Evolutionary conservation across 108 stramenopile species (phyloP).

Genomic region (Poteriospumella lacustris): DNA sequence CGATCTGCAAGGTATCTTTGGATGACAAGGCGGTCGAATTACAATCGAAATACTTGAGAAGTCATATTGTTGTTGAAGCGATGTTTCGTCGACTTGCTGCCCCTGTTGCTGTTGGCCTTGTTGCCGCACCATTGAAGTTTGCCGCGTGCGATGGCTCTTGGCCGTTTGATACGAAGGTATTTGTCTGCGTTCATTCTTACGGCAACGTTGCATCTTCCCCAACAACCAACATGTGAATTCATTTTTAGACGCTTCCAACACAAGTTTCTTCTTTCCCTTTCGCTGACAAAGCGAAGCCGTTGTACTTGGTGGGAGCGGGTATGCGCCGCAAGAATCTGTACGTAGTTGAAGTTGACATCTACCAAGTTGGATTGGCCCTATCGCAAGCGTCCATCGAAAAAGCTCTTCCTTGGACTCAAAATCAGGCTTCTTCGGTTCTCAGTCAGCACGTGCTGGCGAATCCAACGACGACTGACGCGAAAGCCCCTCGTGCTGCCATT

Average conservation of each 20-base stretch:
- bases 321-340: conserved; percentile 25
- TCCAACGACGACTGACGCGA: neutral
- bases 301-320: neutral
- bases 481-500: neutral
- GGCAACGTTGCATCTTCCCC: too few relatives aligned
- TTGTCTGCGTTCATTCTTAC: too few relatives aligned
- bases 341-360: conserved; percentile 18
- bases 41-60: too few relatives aligned
- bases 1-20: too few relatives aligned
- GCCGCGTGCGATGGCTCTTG: neutral
- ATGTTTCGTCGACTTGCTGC: too few relatives aligned
- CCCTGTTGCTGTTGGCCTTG: too few relatives aligned
- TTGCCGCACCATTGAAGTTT: neutral
- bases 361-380: neutral
- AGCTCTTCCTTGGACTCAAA: neutral
- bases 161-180: conserved; percentile 2
- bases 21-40: too few relatives aligned
- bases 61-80: too few relatives aligned
- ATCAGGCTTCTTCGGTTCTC: neutral
- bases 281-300: neutral
- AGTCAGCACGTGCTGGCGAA: neutral
- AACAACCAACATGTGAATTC: too few relatives aligned
- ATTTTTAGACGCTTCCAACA: too few relatives aligned
- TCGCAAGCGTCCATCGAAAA: neutral
- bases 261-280: too few relatives aligned